Base-by-base conservation (phyloP, 2,329 filamentous ascomycete species). In the Ceratocystiopsis brevicomis region DNA sequence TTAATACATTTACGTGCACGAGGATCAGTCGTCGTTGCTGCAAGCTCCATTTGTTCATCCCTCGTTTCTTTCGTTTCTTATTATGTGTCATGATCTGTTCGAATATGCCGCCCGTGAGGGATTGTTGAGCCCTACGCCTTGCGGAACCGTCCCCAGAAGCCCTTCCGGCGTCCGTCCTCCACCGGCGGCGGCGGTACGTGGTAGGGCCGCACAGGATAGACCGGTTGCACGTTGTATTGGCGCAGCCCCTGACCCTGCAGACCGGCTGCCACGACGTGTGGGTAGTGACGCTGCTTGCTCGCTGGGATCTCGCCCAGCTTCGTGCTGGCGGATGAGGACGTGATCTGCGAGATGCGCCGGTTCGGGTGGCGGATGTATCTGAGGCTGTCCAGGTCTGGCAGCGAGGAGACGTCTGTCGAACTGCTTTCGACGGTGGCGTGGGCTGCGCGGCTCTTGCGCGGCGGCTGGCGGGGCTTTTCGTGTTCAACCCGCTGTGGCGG, bases 291-390 rank as follows among this genome's bases (percentile, higher is more conserved):
- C 54, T 52, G 53, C 37, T 53, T 57, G 21, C 52, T 49, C 39
- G 56, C 52, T 0, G 58, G 57, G 4, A 60, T 57, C 39, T 59
- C 56, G 10, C 58, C 58, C 6, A 60, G 51, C 44, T 52, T 54
- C n/a, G 57, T 61, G 52, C 57, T 60, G 43, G 51, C 55, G 1
- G 56, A 56, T 1, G 56, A 51, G 34, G 54, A 53, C 1, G 57
- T 55, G 14, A 34, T n/a, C 11, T 41, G 15, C 40, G n/a, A 14
- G 19, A n/a, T 18, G 35, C 15, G 15, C 16, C 19, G 35, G 35
- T 16, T 15, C n/a, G 15, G 16, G 30, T 37, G 17, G 34, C 6
- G 5, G 25, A 30, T 11, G 10, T 30, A 30, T 10, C 25, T 30
- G 25, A 2, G 25, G 25, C 25, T 30, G 25, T 30, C 8, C 25